Evolutionary conservation across 1,284 basidiomycete genomes (phyloP).

Genomic region (Coniferiporia weirii): DNA sequence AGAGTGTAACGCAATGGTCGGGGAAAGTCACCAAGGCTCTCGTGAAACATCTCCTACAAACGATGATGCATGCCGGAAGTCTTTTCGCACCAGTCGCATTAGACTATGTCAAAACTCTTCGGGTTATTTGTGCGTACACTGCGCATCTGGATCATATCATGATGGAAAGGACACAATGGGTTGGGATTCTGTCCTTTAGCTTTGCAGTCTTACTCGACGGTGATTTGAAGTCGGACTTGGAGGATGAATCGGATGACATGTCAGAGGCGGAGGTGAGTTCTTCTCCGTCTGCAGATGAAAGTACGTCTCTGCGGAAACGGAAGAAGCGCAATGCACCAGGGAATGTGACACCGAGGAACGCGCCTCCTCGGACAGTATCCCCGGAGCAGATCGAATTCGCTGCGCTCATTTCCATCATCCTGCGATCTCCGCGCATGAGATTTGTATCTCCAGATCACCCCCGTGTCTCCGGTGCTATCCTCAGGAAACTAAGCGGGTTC

Average conservation of each 20-base stretch:
- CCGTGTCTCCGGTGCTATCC: slow-evolving; percentile 46
- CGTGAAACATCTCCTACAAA: slow-evolving; percentile 62
- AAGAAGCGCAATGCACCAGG: neutral
- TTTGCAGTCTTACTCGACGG: slow-evolving; percentile 77
- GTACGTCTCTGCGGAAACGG: slow-evolving; percentile 7
- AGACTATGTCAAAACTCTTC: slow-evolving; percentile 79
- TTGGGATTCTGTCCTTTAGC: slow-evolving; percentile 58
- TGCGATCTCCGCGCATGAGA: slow-evolving; percentile 55
- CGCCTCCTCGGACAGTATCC: slow-evolving; percentile 35
- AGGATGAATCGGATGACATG: slow-evolving; percentile 32
- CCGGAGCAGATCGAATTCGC: slow-evolving; percentile 68
- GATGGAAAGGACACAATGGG: slow-evolving; percentile 57
- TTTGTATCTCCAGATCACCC: slow-evolving; percentile 37
- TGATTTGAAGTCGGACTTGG: slow-evolving; percentile 39
- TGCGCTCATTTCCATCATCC: slow-evolving; percentile 60
- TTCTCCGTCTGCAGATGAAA: slow-evolving; percentile 23
- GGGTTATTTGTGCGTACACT: slow-evolving; percentile 52
- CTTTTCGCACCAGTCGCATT: slow-evolving; percentile 66
- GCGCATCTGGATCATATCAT: slow-evolving; percentile 76
- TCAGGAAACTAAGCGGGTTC: slow-evolving; percentile 63
- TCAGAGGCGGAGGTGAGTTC: slow-evolving; percentile 23
- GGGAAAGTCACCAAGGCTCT: slow-evolving; percentile 50
- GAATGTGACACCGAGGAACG: slow-evolving; percentile 2
- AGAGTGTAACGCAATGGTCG: slow-evolving; percentile 48
- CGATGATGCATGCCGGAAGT: slow-evolving; percentile 49